A percentile compares a stretch with the other conserved stretches of the same genome.
These are phyloP conservation scores for Stagonosporopsis rhizophila DNA, from an alignment of 2,329 filamentous ascomycete species.

Conservation along the genomic window DNA sequence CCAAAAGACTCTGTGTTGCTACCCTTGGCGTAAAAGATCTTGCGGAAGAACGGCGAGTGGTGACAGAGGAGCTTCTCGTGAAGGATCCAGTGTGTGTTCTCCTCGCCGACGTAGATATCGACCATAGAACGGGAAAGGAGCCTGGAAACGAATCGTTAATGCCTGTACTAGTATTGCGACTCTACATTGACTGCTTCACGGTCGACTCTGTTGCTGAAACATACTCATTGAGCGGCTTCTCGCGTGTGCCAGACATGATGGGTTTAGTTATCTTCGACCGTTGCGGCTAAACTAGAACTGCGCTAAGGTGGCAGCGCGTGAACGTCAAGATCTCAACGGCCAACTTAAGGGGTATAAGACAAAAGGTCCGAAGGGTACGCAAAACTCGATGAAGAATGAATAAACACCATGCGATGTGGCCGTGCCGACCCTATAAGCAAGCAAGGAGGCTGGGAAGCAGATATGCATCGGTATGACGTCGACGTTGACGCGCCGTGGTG, in stretches of 20 bases:
- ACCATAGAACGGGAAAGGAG: conserved; percentile 63
- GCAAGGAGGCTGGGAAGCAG: conserved; percentile 34
- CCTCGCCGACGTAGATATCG: conserved; percentile 62
- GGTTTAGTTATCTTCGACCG: conserved; percentile 19
- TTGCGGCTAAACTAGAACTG: conserved; percentile 27
- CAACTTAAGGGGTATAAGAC: conserved; percentile 13
- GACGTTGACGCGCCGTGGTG: conserved; percentile 36
- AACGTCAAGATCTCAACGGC: conserved; percentile 20
- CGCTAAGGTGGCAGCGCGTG: conserved; percentile 16
- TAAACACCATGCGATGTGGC: conserved; percentile 26
- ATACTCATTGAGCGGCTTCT: conserved; percentile 48
- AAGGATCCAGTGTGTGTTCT: conserved; percentile 63
- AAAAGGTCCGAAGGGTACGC: conserved; percentile 7
- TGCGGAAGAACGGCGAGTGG: conserved; percentile 62
- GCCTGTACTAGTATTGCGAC: not conserved
- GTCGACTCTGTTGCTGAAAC: conserved; percentile 9
- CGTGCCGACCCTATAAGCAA: conserved; percentile 34
- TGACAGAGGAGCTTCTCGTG: conserved; percentile 64
- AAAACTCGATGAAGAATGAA: conserved; percentile 14
- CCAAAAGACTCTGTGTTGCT: conserved; percentile 52
- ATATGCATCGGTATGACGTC: conserved; percentile 39
- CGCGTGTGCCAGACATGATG: conserved; percentile 36
- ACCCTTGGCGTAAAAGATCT: conserved; percentile 56
- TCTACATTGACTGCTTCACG: not conserved
- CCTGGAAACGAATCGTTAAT: conserved; percentile 39